Conservation (phyloP, 805 yeast genomes). For the Kazachstania taianensis region DNA sequence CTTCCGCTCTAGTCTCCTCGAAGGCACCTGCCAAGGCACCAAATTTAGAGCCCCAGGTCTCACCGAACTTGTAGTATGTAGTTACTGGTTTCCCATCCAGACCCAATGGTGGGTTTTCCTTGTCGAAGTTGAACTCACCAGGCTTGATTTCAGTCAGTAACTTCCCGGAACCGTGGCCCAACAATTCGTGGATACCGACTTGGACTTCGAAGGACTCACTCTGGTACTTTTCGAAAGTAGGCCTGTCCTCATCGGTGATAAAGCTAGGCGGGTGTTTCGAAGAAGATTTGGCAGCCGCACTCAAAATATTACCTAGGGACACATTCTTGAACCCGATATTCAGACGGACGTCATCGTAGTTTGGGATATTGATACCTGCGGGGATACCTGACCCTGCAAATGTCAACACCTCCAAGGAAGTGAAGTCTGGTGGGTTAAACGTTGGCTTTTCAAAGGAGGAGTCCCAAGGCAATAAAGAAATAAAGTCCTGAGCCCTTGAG, state of each 20-base stretch:
- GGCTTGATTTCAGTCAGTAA: conserved; percentile 50
- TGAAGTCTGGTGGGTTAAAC: conserved; percentile 89
- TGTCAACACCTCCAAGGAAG: conserved; percentile 79
- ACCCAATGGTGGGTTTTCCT: conserved; percentile 48
- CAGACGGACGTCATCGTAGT: conserved; percentile 80
- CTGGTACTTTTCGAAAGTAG: conserved; percentile 56
- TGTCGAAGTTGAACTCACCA: conserved; percentile 65
- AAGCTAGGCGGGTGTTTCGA: conserved; percentile 58
- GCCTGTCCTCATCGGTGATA: conserved; percentile 42
- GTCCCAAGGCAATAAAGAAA: conserved; percentile 68
- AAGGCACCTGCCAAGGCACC: conserved; percentile 77
- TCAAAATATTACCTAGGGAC: conserved; percentile 75
- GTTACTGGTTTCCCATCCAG: conserved; percentile 50
- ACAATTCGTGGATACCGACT: conserved; percentile 84
- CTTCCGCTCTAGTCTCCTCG: conserved; percentile 90
- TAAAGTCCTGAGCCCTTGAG: conserved; percentile 51
- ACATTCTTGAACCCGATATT: conserved; percentile 83
- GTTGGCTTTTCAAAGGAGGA: conserved; percentile 64
- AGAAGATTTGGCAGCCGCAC: conserved; percentile 49
- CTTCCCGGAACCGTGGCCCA: conserved; percentile 90
- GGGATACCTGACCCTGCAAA: conserved; percentile 88
- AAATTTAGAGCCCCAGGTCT: conserved; percentile 85
- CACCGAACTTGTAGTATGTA: conserved; percentile 67
- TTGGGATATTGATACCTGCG: conserved; percentile 88
- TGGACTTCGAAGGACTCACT: conserved; percentile 85